These are phyloP conservation scores for Mortierella sp. DNA, from an alignment of 371 early-diverging fungal genomes.

Conservation along the genomic window DNA sequence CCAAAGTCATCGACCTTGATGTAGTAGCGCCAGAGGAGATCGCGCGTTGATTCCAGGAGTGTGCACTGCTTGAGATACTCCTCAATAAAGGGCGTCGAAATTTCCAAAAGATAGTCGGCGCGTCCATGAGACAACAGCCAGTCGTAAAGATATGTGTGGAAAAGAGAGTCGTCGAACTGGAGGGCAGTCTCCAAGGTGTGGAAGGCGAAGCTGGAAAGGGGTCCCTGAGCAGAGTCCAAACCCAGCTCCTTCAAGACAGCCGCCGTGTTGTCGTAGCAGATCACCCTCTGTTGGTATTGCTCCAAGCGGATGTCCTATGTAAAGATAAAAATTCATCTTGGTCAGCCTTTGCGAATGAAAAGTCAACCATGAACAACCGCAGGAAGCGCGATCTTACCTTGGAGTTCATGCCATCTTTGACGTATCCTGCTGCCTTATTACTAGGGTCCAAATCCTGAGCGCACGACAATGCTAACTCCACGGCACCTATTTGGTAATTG, in stretches of 20 bases:
- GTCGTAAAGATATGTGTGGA: conserved; percentile 55
- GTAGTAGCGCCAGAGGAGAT: conserved; percentile 85
- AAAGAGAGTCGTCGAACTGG: conserved; percentile 50
- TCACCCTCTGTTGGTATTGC: conserved; percentile 49
- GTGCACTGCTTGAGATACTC: conserved; percentile 75
- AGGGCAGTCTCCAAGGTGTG: conserved; percentile 47
- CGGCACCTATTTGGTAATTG: conserved; percentile 62
- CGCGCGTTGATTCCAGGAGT: conserved; percentile 62
- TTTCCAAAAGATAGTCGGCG: conserved; percentile 57
- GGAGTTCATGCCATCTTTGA: conserved; percentile 57
- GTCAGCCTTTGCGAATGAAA: background rate
- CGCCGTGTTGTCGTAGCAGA: conserved; percentile 45
- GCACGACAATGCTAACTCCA: conserved; percentile 78
- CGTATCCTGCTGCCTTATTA: conserved; percentile 65
- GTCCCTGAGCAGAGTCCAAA: conserved; percentile 43
- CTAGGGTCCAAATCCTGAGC: conserved; percentile 77
- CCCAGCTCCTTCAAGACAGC: conserved; percentile 43
- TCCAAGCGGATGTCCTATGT: conserved; percentile 52
- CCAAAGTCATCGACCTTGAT: conserved; percentile 71
- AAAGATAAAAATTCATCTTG: background rate
- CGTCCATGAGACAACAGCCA: conserved; percentile 49
- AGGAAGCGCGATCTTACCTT: conserved; percentile 32
- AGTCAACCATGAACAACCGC: background rate
- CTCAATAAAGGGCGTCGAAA: conserved; percentile 74
- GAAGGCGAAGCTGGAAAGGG: conserved; percentile 42